These are phyloP conservation scores for Wickerhamomyces pijperi DNA, from an alignment of 805 yeast genomes.

Conservation along the genomic window DNA sequence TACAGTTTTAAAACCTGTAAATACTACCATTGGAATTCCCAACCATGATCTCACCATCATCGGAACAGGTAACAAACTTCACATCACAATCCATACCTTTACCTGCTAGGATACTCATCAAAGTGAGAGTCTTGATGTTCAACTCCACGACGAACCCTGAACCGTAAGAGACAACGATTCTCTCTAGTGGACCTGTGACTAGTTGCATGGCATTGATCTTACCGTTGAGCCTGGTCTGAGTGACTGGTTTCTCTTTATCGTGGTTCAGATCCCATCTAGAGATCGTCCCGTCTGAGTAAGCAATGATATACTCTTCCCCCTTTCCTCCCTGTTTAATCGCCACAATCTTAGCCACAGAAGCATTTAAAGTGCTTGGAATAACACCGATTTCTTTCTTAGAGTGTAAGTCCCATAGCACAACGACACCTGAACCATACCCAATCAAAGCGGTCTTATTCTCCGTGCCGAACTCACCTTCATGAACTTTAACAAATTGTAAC, in stretches of 20 bases:
- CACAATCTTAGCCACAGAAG: slow-evolving; percentile 1
- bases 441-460: slow-evolving; percentile 31
- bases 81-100: background rate
- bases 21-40: background rate
- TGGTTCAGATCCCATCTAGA: slow-evolving; percentile 30
- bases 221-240: slow-evolving; percentile 1
- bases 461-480: slow-evolving; percentile 35
- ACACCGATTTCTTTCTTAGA: slow-evolving; percentile 15
- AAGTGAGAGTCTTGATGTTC: background rate
- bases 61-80: background rate
- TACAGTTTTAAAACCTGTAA: too few relatives aligned
- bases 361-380: too few relatives aligned
- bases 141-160: slow-evolving; percentile 1
- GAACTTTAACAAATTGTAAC: slow-evolving; percentile 12
- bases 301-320: too few relatives aligned
- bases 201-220: too few relatives aligned
- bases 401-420: slow-evolving; percentile 29
- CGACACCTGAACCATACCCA: slow-evolving; percentile 29
- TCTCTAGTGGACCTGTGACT: too few relatives aligned
- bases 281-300: slow-evolving; percentile 24
- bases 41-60: background rate
- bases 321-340: background rate
- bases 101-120: background rate
- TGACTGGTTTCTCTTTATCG: slow-evolving; percentile 5
- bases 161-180: slow-evolving; percentile 3